These are phyloP conservation scores for Eleusine indica DNA, from an alignment of 176 grass and related monocot genomes.

Conservation along the genomic window DNA sequence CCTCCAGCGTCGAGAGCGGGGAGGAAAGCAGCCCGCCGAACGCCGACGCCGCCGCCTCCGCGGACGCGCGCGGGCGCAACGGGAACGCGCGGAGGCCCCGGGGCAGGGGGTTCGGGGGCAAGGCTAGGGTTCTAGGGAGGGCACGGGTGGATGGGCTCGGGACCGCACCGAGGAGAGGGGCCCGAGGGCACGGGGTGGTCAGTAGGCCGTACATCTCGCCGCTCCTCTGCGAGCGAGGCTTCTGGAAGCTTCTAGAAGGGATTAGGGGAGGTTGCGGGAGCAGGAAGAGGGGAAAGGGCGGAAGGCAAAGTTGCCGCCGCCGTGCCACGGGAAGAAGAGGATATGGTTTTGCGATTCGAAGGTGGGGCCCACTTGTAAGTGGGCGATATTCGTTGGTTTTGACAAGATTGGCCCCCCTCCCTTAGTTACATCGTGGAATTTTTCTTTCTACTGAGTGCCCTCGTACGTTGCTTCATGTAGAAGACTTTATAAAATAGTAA, in stretches of 20 bases:
- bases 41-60: constrained; percentile 42
- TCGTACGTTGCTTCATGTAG: too few species aligned
- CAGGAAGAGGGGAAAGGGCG: background rate
- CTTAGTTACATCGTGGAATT: too few species aligned
- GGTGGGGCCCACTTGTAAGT: background rate
- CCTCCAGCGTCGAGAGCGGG: constrained; percentile 51
- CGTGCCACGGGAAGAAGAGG: background rate
- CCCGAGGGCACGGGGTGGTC: constrained; percentile 39
- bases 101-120: constrained; percentile 21
- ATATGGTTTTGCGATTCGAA: background rate
- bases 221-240: background rate
- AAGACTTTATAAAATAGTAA: too few species aligned
- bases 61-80: constrained; percentile 22
- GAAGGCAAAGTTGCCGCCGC: too few species aligned
- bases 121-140: constrained; percentile 43
- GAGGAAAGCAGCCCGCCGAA: constrained; percentile 56
- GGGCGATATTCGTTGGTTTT: background rate
- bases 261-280: background rate
- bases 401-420: too few species aligned
- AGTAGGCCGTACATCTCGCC: constrained; percentile 47
- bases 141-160: constrained; percentile 22
- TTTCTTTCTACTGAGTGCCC: too few species aligned
- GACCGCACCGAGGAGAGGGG: constrained; percentile 13
- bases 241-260: constrained; percentile 18
- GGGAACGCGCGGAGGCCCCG: constrained; percentile 29